Evolutionary conservation across 225 moss, liverwort and hornwort species (phyloP), one percentile per base, ranked within the genome.

Genomic region (Straminergon stramineum): DNA sequence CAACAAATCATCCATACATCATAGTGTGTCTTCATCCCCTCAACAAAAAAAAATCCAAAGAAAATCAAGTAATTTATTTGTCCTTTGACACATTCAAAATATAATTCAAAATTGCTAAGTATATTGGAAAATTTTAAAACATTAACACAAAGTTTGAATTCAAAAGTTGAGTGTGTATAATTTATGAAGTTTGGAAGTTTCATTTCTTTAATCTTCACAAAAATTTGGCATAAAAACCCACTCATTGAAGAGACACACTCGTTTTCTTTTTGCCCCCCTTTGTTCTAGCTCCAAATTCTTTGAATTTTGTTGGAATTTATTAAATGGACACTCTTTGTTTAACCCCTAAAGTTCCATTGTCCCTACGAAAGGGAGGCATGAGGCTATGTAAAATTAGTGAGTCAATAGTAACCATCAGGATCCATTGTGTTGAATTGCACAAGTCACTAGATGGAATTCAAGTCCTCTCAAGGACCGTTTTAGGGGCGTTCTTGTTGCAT

Each of bases 261-360:
- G n/a, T n/a, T n/a, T n/a, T n/a, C n/a, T n/a, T n/a, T n/a, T n/a
- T n/a, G n/a, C n/a, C n/a, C n/a, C 39, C 39, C 2, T 70, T 23
- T 7, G 7, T 39, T n/a, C 4, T 39, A n/a, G 7, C 0, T 70
- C 24, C 23, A 39, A 70, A 26, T 41, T 41, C 26, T 23, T 14
- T 15, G 8, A 71, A 39, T 39, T 71, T 71, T 70, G 3, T 13
- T 14, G 39, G 26, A 1, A 7, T 39, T 24, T 9, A 8, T 8
- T 0, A 41, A 41, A 1, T 24, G 0, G 5, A 9, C 1, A 41
- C 4, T 70, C 2, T 39, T 23, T 39, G 14, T 24, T 13, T 67
- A 35, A 35, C 2, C 45, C n/a, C n/a, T n/a, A n/a, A n/a, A n/a
- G n/a, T n/a, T n/a, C 45, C 45, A 45, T 45, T 8, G 45, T 45